Conservation (phyloP, 2,329 filamentous ascomycete species). For the Chrysosporium keratinophilum region DNA sequence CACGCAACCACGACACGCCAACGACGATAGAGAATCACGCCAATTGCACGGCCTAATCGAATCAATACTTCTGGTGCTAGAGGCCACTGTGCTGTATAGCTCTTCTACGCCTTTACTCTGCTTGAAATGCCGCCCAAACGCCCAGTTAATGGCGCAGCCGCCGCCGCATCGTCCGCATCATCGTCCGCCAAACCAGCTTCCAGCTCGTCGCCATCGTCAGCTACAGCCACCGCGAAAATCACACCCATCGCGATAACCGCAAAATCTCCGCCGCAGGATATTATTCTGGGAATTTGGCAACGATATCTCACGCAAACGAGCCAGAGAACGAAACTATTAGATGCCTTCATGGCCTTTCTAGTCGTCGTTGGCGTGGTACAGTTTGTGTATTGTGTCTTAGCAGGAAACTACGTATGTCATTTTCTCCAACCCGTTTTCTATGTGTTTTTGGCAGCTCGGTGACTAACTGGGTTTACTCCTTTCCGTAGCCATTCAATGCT, state of each 20-base stretch:
- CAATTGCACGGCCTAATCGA: neutral
- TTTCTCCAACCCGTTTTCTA: conserved; percentile 7
- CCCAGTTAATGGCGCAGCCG: conserved; percentile 20
- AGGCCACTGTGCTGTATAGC: neutral
- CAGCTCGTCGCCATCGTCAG: conserved; percentile 24
- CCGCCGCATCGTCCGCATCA: conserved; percentile 15
- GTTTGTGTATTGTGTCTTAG: conserved; percentile 84
- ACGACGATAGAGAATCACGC: neutral
- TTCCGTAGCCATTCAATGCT: conserved; percentile 81
- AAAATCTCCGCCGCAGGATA: conserved; percentile 42
- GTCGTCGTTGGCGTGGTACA: conserved; percentile 78
- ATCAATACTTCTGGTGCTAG: neutral
- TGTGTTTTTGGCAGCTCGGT: neutral
- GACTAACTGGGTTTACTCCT: neutral
- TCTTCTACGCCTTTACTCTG: neutral
- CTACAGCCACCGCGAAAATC: conserved; percentile 19
- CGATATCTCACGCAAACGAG: conserved; percentile 73
- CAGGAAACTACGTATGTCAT: conserved; percentile 79
- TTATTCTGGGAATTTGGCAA: conserved; percentile 59
- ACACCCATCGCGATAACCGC: conserved; percentile 26
- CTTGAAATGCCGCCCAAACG: conserved; percentile 25
- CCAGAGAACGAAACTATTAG: conserved; percentile 83
- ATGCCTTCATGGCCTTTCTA: conserved; percentile 82
- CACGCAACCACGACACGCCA: neutral
- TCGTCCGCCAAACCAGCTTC: conserved; percentile 15